A percentile compares a stretch with the other conserved stretches of the same genome.
These are phyloP conservation scores for Sporothrix schenckii DNA, from an alignment of 2,329 filamentous ascomycete species.

Conservation along the genomic window DNA sequence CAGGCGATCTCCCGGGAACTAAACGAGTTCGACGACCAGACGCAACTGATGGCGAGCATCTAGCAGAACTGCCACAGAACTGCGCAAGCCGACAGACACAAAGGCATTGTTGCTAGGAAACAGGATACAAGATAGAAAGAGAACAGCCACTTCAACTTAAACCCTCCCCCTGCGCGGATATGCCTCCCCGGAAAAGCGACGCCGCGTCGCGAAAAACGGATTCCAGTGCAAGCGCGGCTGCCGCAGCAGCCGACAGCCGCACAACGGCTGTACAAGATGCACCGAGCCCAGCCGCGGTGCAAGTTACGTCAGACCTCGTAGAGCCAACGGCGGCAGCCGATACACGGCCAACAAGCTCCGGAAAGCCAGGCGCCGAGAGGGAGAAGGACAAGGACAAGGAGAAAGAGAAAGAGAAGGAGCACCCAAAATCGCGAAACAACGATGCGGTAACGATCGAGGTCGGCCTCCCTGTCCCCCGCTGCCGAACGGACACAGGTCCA, in stretches of 20 bases:
- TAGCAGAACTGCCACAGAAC: not conserved
- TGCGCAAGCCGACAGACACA: too few relatives aligned
- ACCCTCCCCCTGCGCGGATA: conserved; percentile 38
- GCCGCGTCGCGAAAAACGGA: conserved; percentile 48
- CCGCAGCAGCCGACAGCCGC: conserved; percentile 32
- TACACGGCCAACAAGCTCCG: not conserved
- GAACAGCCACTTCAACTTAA: not conserved
- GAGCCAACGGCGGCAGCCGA: not conserved
- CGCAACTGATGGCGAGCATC: not conserved
- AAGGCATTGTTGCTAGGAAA: too few relatives aligned
- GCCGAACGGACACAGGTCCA: not conserved
- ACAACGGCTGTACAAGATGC: conserved; percentile 29
- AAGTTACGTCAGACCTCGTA: not conserved
- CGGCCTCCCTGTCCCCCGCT: conserved; percentile 30
- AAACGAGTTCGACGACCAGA: not conserved
- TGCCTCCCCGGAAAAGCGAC: conserved; percentile 62
- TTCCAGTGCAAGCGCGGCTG: conserved; percentile 41
- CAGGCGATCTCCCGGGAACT: not conserved
- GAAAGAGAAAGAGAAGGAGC: conserved; percentile 21
- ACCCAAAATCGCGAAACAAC: conserved; percentile 38
- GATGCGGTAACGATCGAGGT: conserved; percentile 59
- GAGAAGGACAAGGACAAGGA: conserved; percentile 28
- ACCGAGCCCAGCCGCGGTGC: not conserved
- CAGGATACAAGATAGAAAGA: not conserved
- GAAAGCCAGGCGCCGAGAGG: conserved; percentile 45